These are phyloP conservation scores for Coniella lustricola DNA, from an alignment of 2,329 filamentous ascomycete species.

Conservation along the genomic window DNA sequence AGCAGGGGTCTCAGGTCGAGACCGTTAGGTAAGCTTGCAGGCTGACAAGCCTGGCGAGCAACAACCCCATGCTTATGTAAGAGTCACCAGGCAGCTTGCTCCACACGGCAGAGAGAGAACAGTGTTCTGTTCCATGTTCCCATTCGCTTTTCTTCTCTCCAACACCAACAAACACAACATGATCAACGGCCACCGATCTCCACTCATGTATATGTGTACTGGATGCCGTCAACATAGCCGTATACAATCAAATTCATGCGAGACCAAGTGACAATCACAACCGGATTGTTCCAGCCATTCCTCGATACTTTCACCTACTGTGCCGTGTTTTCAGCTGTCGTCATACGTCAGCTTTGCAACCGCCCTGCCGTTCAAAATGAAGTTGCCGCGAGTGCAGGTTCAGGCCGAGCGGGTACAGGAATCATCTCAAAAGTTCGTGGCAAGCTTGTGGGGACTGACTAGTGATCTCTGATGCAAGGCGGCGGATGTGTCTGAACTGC, in stretches of 20 bases:
- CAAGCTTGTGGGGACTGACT: too few relatives aligned
- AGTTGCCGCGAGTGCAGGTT: neutral
- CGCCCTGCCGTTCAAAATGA: neutral
- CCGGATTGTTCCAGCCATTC: neutral
- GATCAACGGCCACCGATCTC: too few relatives aligned
- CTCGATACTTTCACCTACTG: neutral
- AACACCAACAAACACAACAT: too few relatives aligned
- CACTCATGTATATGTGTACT: neutral
- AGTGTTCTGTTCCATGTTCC: too few relatives aligned
- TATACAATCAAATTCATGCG: neutral
- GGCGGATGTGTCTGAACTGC: too few relatives aligned
- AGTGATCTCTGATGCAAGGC: too few relatives aligned
- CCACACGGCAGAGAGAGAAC: too few relatives aligned
- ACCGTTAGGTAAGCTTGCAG: too few relatives aligned
- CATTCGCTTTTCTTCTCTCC: too few relatives aligned
- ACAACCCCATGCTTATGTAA: neutral
- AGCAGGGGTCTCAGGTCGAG: neutral
- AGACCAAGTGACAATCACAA: neutral
- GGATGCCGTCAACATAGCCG: neutral
- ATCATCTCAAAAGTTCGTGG: neutral
- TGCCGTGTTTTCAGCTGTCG: neutral
- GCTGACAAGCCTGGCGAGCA: too few relatives aligned
- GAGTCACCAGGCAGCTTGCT: too few relatives aligned
- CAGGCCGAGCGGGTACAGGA: neutral
- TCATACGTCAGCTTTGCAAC: slow-evolving; percentile 4